These are phyloP conservation scores for Auricularia cornea DNA, from an alignment of 768 basidiomycete genomes.

Conservation along the genomic window DNA sequence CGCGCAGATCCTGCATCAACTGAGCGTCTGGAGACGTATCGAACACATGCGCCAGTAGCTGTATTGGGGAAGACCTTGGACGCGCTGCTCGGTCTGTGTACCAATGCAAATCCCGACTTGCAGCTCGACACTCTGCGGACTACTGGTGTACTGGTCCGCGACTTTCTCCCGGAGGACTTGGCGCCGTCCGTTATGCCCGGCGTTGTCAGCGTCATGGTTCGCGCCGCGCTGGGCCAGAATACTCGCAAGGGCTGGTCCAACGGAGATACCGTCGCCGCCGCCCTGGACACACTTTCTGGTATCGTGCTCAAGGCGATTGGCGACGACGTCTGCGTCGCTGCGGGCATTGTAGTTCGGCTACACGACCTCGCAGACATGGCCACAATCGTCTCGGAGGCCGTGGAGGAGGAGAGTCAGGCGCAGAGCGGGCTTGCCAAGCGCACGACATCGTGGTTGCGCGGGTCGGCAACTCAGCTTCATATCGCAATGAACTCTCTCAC, in stretches of 20 bases:
- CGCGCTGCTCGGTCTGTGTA: conserved; percentile 41
- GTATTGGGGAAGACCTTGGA: conserved; percentile 79
- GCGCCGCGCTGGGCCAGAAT: conserved; percentile 46
- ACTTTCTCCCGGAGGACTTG: conserved; percentile 42
- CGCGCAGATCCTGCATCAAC: conserved; percentile 24
- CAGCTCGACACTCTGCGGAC: neutral
- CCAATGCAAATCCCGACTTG: neutral
- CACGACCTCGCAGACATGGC: conserved; percentile 57
- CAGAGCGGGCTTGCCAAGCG: conserved; percentile 45
- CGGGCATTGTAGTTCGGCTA: conserved; percentile 49
- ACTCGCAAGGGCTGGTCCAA: conserved; percentile 60
- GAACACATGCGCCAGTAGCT: conserved; percentile 31
- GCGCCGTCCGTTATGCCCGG: conserved; percentile 75
- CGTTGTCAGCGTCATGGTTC: conserved; percentile 67
- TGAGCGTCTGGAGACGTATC: neutral
- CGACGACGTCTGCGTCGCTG: conserved; percentile 55
- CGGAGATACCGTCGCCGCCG: conserved; percentile 54
- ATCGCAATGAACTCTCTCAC: conserved; percentile 74
- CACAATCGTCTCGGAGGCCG: conserved; percentile 17
- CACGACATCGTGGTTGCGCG: conserved; percentile 70
- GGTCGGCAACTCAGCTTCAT: conserved; percentile 73
- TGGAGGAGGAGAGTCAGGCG: conserved; percentile 13
- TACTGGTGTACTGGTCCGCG: conserved; percentile 35
- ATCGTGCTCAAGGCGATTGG: conserved; percentile 52
- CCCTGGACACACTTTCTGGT: conserved; percentile 48